phyloP scores from a whole-genome alignment of 2,329 filamentous ascomycete species.

The Setomelanomma holmii region DNA sequence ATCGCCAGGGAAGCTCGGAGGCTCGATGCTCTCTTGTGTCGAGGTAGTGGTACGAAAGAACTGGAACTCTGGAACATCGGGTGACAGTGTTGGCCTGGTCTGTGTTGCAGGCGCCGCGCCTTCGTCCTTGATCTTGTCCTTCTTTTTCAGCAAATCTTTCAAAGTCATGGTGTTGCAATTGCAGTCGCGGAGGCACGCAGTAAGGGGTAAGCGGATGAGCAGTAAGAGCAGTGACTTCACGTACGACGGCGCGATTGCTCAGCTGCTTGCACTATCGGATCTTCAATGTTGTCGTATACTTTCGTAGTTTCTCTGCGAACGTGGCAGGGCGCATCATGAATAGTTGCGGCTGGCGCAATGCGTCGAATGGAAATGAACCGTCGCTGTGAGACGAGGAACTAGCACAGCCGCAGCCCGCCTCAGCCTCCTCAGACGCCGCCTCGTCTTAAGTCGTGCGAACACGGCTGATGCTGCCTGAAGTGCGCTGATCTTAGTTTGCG shows the following conservation, averaged over 20 bases:
- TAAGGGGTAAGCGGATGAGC: constrained; percentile 20
- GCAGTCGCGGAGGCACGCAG: constrained; percentile 17
- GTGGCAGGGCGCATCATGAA: constrained; percentile 33
- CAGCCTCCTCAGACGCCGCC: constrained; percentile 27
- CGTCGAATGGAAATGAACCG: constrained; percentile 31
- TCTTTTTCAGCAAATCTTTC: constrained; percentile 68
- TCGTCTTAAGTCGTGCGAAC: constrained; percentile 1
- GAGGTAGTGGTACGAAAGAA: constrained; percentile 86
- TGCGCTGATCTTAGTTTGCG: neutral
- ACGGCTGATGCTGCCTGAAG: constrained; percentile 10
- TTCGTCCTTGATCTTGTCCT: constrained; percentile 62
- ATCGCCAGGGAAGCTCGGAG: constrained; percentile 63
- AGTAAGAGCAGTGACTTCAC: constrained; percentile 10
- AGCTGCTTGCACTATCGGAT: constrained; percentile 27
- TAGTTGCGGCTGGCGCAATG: constrained; percentile 22
- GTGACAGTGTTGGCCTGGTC: constrained; percentile 32
- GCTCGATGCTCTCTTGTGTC: constrained; percentile 78
- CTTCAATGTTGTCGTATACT: constrained; percentile 42
- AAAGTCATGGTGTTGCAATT: constrained; percentile 60
- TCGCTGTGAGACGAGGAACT: constrained; percentile 25
- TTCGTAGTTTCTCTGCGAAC: constrained; percentile 32
- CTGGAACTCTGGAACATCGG: constrained; percentile 68
- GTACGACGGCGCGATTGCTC: constrained; percentile 6
- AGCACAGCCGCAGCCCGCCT: constrained; percentile 34
- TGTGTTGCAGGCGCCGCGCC: constrained; percentile 38